A percentile compares a stretch with the other conserved stretches of the same genome.
Evolutionary conservation across 192 early-diverging fungal genomes (phyloP).

Genomic region (Linnemannia schmuckeri): DNA sequence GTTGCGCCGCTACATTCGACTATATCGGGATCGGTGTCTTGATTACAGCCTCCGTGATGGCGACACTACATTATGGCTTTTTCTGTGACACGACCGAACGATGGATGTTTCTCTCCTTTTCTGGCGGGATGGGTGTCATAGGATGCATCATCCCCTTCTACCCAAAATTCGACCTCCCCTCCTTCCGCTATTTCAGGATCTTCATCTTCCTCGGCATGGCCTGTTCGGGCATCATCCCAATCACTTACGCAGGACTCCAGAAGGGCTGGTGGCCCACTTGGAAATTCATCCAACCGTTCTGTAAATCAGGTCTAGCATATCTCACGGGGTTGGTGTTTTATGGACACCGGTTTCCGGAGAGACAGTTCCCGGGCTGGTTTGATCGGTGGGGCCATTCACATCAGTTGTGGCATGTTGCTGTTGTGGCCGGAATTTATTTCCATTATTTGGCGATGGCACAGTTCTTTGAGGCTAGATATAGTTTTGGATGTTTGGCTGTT

Average conservation of each 20-base stretch:
- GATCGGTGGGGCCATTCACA: conserved; percentile 68
- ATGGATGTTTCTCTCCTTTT: conserved; percentile 51
- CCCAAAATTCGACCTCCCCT: conserved; percentile 60
- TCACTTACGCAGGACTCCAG: conserved; percentile 54
- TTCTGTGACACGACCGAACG: conserved; percentile 61
- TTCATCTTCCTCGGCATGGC: conserved; percentile 63
- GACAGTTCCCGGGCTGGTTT: conserved; percentile 66
- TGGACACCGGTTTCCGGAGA: conserved; percentile 69
- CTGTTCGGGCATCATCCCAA: conserved; percentile 59
- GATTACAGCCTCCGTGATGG: conserved; percentile 67
- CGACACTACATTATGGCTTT: conserved; percentile 66
- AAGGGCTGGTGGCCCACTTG: conserved; percentile 54
- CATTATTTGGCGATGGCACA: conserved; percentile 65
- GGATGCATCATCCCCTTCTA: conserved; percentile 63
- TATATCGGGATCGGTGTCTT: conserved; percentile 72
- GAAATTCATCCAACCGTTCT: conserved; percentile 59
- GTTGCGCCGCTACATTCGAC: conserved; percentile 67
- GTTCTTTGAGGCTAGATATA: conserved; percentile 59
- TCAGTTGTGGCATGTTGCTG: conserved; percentile 70
- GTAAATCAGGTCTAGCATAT: conserved; percentile 62
- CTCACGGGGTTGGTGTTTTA: conserved; percentile 65
- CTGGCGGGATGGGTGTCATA: conserved; percentile 39
- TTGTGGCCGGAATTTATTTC: conserved; percentile 68
- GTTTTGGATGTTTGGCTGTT: conserved; percentile 53
- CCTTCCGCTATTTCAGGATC: conserved; percentile 62